A percentile compares a stretch with the other conserved stretches of the same genome.
Evolutionary conservation across 352 stramenopile genomes (phyloP).

Genomic region (Pythium vanterpoolii): DNA sequence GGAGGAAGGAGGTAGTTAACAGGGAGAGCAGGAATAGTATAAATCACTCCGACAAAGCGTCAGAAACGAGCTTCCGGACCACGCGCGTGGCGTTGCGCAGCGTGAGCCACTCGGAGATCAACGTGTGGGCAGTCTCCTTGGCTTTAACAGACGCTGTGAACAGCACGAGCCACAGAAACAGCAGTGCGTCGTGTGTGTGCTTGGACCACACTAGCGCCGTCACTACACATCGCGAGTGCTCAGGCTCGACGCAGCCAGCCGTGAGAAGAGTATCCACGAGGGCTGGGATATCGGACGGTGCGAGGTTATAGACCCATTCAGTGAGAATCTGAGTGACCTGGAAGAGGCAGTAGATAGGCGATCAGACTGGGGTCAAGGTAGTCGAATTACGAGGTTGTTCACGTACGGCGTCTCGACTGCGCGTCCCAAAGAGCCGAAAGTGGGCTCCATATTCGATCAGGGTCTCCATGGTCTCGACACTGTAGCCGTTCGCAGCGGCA

Average conservation of each 20-base stretch:
- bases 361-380: background rate
- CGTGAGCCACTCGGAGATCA: conserved; percentile 7
- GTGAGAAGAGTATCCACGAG: conserved; percentile 12
- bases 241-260: conserved; percentile 14
- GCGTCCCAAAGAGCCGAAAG: conserved; percentile 6
- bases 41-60: too few species aligned
- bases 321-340: conserved; percentile 17
- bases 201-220: conserved; percentile 20
- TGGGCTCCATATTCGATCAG: conserved; percentile 18
- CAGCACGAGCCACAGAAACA: conserved; percentile 19
- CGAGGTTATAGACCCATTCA: conserved; percentile 13
- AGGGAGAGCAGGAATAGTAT: too few species aligned
- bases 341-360: background rate
- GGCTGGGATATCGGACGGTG: conserved; percentile 9
- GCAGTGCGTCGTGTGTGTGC: conserved; percentile 23
- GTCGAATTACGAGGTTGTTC: background rate
- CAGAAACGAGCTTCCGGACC: conserved; percentile 13
- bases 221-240: conserved; percentile 13
- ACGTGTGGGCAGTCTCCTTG: background rate
- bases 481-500: conserved; percentile 9
- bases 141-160: conserved; percentile 2
- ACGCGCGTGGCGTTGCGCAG: conserved; percentile 2
- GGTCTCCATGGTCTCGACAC: conserved; percentile 18
- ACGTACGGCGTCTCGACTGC: conserved; percentile 8
- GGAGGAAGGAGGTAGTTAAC: background rate